phyloP scores from a whole-genome alignment of 139 green algal genomes.

The Closterium sp. region DNA sequence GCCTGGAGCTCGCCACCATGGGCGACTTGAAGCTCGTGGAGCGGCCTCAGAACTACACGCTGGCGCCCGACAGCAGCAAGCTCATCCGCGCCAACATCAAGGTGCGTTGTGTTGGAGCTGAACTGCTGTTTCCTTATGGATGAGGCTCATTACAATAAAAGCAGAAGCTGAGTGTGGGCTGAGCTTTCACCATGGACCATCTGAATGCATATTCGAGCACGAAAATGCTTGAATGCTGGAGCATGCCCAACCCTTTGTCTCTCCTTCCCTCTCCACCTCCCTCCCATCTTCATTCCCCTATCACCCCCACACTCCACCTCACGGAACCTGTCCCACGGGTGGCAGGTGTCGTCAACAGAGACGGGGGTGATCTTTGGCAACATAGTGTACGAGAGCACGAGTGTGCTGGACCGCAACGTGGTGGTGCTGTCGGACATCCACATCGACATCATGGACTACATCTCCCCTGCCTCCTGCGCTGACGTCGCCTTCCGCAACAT shows the following conservation, averaged over 20 bases:
- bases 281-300: neutral
- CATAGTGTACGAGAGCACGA: constrained; percentile 93
- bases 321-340: neutral
- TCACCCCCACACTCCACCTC: neutral
- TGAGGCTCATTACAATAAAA: neutral
- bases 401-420: constrained; percentile 69
- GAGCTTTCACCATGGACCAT: neutral
- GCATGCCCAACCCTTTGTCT: neutral
- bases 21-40: constrained; percentile 98
- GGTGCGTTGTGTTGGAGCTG: constrained; percentile 41
- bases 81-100: constrained; percentile 94
- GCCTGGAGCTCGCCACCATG: constrained; percentile 97
- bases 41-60: constrained; percentile 87
- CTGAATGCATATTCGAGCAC: neutral
- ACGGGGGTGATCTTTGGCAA: constrained; percentile 99
- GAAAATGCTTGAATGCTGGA: neutral
- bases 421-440: constrained; percentile 98
- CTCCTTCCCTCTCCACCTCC: neutral
- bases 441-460: constrained; percentile 99
- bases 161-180: neutral
- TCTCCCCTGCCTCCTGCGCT: constrained; percentile 80
- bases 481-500: constrained; percentile 92
- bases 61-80: constrained; percentile 76
- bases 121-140: neutral
- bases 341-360: constrained; percentile 92